These are phyloP conservation scores for Cyclotella atomus DNA, from an alignment of 108 stramenopile genomes.

Conservation along the genomic window DNA sequence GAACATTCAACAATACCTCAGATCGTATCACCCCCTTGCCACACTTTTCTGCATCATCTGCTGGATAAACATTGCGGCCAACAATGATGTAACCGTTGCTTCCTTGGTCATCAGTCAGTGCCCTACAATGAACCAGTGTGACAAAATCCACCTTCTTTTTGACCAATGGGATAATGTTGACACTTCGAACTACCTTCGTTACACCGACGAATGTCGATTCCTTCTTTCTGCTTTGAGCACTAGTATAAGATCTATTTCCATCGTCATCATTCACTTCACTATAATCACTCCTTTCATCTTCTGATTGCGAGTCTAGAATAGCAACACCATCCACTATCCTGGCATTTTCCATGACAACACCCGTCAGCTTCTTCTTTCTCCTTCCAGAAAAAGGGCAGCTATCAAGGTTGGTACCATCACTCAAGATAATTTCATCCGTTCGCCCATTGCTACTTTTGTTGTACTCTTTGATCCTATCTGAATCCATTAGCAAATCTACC, in stretches of 20 bases:
- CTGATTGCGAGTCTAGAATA: constrained; percentile 37
- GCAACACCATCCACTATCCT: constrained; percentile 44
- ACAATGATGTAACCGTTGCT: constrained; percentile 82
- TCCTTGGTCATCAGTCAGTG: constrained; percentile 62
- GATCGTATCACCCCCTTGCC: constrained; percentile 37
- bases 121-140: constrained; percentile 69
- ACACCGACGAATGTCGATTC: constrained; percentile 56
- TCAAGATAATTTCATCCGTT: constrained; percentile 61
- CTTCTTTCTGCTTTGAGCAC: constrained; percentile 14
- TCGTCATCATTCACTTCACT: constrained; percentile 13
- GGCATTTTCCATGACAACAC: constrained; percentile 44
- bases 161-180: constrained; percentile 66
- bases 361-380: constrained; percentile 48
- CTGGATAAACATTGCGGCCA: constrained; percentile 61
- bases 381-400: constrained; percentile 47
- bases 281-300: constrained; percentile 37
- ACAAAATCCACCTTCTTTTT: constrained; percentile 65
- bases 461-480: constrained; percentile 72
- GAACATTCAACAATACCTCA: constrained; percentile 51
- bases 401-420: constrained; percentile 54
- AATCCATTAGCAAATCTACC: constrained; percentile 76
- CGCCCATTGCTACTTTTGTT: constrained; percentile 80
- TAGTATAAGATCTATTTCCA: not conserved
- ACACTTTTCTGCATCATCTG: constrained; percentile 29
- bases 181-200: constrained; percentile 75